A percentile compares a stretch with the other conserved stretches of the same genome.
phyloP scores from a whole-genome alignment of 2,329 filamentous ascomycete species.

The Penicillium thymicola region DNA sequence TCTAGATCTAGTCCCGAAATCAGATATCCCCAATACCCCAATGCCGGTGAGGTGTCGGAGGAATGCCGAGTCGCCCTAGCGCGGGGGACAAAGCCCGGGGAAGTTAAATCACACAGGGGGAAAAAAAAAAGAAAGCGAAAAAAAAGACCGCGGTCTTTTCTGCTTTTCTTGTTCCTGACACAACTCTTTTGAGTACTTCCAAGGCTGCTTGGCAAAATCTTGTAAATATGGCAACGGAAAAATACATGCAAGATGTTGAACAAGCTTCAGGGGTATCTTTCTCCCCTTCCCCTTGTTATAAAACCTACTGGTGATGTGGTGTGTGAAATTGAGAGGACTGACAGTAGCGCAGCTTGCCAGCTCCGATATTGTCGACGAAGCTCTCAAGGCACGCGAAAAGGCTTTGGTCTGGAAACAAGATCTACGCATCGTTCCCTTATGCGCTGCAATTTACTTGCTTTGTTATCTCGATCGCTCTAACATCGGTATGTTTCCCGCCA shows the following conservation, averaged over 20 bases:
- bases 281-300: background rate
- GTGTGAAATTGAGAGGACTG: background rate
- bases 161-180: background rate
- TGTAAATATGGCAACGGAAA: slow-evolving; percentile 22
- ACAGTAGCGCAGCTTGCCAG: slow-evolving; percentile 8
- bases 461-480: slow-evolving; percentile 67
- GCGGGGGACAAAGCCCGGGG: slow-evolving; percentile 17
- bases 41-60: slow-evolving; percentile 8
- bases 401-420: slow-evolving; percentile 58
- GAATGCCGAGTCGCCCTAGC: slow-evolving; percentile 14
- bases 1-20: background rate
- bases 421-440: slow-evolving; percentile 60
- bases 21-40: background rate
- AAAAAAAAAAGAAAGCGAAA: slow-evolving; percentile 5
- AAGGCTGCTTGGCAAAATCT: background rate
- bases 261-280: slow-evolving; percentile 15
- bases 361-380: slow-evolving; percentile 4
- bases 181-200: background rate
- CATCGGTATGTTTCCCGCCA: slow-evolving; percentile 49
- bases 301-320: background rate
- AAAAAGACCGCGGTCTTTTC: background rate
- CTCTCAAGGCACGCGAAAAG: slow-evolving; percentile 23
- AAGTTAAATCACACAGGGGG: slow-evolving; percentile 10
- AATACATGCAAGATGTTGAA: slow-evolving; percentile 14
- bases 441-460: slow-evolving; percentile 63